Evolutionary conservation across 352 stramenopile species (phyloP), one percentile per base, ranked within the genome.

Genomic region (Pythium brachiatum): DNA sequence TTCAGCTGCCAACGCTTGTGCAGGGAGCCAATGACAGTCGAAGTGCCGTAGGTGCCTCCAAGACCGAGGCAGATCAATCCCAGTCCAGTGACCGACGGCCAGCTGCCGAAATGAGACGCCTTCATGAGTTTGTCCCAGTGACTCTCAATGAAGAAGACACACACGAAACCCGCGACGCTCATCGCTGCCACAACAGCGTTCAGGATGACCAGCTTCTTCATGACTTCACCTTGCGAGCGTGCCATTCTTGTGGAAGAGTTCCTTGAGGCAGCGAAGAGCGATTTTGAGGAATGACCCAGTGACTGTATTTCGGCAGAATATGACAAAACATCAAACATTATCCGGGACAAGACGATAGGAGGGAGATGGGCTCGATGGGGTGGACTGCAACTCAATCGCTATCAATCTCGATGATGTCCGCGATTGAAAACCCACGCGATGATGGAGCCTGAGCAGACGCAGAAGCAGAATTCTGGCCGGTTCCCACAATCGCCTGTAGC

Each of bases 391-490:
- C 48, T 43, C n/a, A 61, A 16, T 61, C 41, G 26, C 55, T 61
- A 36, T 61, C 55, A 46, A 61, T 61, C 43, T 61, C 41, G 29
- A 61, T 61, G n/a, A 61, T 32, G 18, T 61, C 55, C n/a, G 39
- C 39, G 39, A 53, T 36, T 12, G 46, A 34, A 3, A 34, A 53
- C 16, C 23, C 23, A 21, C 26, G 23, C 46, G 26, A 27, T 20
- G 26, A 27, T 20, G 25, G 51, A 25, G 31, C 18, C 38, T 25
- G 29, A 36, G 38, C 46, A n/a, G n/a, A n/a, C n/a, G n/a, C n/a
- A n/a, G n/a, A n/a, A n/a, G n/a, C n/a, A 23, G 27, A 25, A 23
- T 15, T n/a, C 7, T 60, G 50, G 18, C 60, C 60, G 7, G 39
- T 47, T 27, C 39, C 39, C 18, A 53, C 20, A 16, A 51, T 56